These are phyloP conservation scores for Apiospora hydei DNA, from an alignment of 2,329 filamentous ascomycete species.

Conservation along the genomic window DNA sequence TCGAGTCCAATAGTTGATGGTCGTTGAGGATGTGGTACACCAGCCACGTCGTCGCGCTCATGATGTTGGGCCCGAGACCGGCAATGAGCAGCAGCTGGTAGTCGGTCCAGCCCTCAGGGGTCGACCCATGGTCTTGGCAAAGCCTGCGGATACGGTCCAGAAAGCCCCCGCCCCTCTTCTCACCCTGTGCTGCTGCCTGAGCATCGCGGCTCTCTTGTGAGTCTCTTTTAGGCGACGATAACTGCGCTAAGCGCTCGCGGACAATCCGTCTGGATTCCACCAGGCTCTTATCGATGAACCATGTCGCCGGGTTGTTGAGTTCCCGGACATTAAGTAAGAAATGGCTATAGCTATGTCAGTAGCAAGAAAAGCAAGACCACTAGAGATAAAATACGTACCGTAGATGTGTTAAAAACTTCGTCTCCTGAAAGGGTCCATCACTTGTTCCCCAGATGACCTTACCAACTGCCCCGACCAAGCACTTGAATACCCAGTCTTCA, in stretches of 20 bases:
- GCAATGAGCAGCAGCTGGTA: conserved; percentile 29
- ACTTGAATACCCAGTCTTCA: conserved; percentile 30
- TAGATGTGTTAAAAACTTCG: neutral
- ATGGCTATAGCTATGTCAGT: neutral
- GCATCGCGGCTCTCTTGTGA: neutral
- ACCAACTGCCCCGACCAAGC: conserved; percentile 26
- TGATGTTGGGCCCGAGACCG: conserved; percentile 28
- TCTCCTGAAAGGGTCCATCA: conserved; percentile 19
- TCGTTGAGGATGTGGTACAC: conserved; percentile 26
- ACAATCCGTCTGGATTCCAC: conserved; percentile 25
- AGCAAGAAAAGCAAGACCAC: neutral
- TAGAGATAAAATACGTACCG: neutral
- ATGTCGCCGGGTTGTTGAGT: conserved; percentile 25
- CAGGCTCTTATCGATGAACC: conserved; percentile 17
- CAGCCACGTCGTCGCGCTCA: conserved; percentile 27
- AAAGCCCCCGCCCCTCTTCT: neutral
- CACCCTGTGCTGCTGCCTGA: neutral
- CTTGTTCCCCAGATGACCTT: conserved; percentile 27
- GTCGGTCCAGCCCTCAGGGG: conserved; percentile 28
- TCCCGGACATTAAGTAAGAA: conserved; percentile 23
- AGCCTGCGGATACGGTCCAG: neutral
- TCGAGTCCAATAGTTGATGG: neutral
- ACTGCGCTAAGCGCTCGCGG: conserved; percentile 1
- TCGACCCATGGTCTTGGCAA: conserved; percentile 24
- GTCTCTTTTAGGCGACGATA: neutral